phyloP scores from a whole-genome alignment of 208 protist species.

The Trypanosomatidae sp. region DNA sequence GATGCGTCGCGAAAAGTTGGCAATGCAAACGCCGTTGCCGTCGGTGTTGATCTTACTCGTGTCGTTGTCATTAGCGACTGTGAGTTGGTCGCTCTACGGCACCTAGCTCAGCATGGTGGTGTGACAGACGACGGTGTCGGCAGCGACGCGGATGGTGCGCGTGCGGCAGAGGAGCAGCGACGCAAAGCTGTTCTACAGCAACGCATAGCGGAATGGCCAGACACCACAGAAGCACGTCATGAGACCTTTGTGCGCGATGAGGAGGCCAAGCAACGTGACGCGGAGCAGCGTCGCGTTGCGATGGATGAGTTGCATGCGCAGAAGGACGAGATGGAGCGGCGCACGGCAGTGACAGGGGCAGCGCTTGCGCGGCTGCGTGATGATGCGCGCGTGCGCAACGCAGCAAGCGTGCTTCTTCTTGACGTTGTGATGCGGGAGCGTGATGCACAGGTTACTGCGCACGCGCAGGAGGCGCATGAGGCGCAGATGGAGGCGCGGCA shows the following conservation, averaged over 20 bases:
- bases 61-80: slow-evolving; percentile 60
- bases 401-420: slow-evolving; percentile 37
- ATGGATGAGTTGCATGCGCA: slow-evolving; percentile 41
- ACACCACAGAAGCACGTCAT: slow-evolving; percentile 56
- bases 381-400: slow-evolving; percentile 57
- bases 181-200: too few relatives aligned
- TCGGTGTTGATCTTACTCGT: slow-evolving; percentile 28
- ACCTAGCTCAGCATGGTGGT: slow-evolving; percentile 21
- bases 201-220: slow-evolving; percentile 38
- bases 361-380: slow-evolving; percentile 43
- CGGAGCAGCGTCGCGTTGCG: slow-evolving; percentile 28
- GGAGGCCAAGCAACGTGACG: slow-evolving; percentile 26
- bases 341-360: slow-evolving; percentile 18
- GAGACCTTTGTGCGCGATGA: slow-evolving; percentile 31
- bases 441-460: slow-evolving; percentile 64
- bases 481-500: slow-evolving; percentile 15
- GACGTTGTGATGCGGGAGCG: slow-evolving; percentile 44
- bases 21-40: slow-evolving; percentile 73
- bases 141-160: slow-evolving; percentile 14
- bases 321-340: slow-evolving; percentile 45
- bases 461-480: slow-evolving; percentile 14
- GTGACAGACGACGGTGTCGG: slow-evolving; percentile 4
- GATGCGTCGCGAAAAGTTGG: slow-evolving; percentile 50
- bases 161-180: slow-evolving; percentile 23
- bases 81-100: slow-evolving; percentile 48